Conservation (phyloP, 345 rosid genomes). For the Brassica rapa region DNA sequence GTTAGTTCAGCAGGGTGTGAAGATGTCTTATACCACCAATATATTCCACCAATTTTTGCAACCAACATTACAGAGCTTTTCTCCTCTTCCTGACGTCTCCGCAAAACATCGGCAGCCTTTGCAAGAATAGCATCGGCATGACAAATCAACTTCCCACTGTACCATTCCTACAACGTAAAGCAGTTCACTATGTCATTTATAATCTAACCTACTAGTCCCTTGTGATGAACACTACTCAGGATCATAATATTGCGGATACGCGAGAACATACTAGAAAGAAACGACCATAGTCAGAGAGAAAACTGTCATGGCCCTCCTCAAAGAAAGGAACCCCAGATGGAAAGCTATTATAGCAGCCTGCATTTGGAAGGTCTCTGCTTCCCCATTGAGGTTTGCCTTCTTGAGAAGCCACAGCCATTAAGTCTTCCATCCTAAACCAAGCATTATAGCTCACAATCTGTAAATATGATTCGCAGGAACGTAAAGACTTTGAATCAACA, state of each 20-base stretch:
- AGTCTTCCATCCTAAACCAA: slow-evolving; percentile 64
- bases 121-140: slow-evolving; percentile 74
- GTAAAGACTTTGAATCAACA: slow-evolving; percentile 31
- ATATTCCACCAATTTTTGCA: slow-evolving; percentile 67
- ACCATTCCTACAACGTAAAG: slow-evolving; percentile 59
- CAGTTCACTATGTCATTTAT: slow-evolving; percentile 8
- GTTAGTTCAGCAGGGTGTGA: slow-evolving; percentile 67
- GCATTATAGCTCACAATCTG: slow-evolving; percentile 19
- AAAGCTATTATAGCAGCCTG: slow-evolving; percentile 68
- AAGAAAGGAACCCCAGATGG: slow-evolving; percentile 63
- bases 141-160: slow-evolving; percentile 67
- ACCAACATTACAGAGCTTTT: slow-evolving; percentile 52
- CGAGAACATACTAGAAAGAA: slow-evolving; percentile 60
- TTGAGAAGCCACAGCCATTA: slow-evolving; percentile 63
- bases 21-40: slow-evolving; percentile 67
- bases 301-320: slow-evolving; percentile 66
- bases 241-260: slow-evolving; percentile 13
- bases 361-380: slow-evolving; percentile 55
- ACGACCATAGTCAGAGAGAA: slow-evolving; percentile 69
- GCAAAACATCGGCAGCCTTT: slow-evolving; percentile 55
- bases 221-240: slow-evolving; percentile 7
- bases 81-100: slow-evolving; percentile 50
- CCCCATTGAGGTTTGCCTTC: slow-evolving; percentile 72
- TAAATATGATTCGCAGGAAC: background rate
- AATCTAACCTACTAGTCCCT: slow-evolving; percentile 22